phyloP scores from a whole-genome alignment of 371 early-diverging fungal genomes.

The Circinella minor region DNA sequence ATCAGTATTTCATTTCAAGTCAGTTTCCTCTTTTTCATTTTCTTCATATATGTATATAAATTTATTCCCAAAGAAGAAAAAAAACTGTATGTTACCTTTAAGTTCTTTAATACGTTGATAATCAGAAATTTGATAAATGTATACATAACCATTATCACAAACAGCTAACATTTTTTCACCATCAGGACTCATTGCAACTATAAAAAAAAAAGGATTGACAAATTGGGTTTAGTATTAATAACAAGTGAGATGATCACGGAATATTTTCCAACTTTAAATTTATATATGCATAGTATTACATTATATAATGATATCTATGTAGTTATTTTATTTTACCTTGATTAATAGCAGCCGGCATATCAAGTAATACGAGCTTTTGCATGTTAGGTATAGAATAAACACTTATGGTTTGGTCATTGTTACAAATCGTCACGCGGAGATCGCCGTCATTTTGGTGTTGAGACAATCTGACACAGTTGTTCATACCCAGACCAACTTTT shows the following conservation, averaged over 20 bases:
- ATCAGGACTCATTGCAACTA: slow-evolving; percentile 81
- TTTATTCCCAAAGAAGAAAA: neutral
- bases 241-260: neutral
- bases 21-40: too few species aligned
- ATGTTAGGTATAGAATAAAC: slow-evolving; percentile 74
- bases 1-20: too few species aligned
- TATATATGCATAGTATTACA: neutral
- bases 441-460: slow-evolving; percentile 2
- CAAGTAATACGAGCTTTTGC: slow-evolving; percentile 63
- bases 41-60: neutral
- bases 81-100: neutral
- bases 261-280: slow-evolving; percentile 9
- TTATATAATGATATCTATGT: too few species aligned
- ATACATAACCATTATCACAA: slow-evolving; percentile 84
- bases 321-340: slow-evolving; percentile 45
- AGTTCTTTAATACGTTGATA: slow-evolving; percentile 12
- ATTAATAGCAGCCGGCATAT: slow-evolving; percentile 81
- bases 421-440: slow-evolving; percentile 72
- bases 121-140: slow-evolving; percentile 54
- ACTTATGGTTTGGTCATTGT: slow-evolving; percentile 91
- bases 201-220: neutral
- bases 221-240: slow-evolving; percentile 7
- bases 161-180: slow-evolving; percentile 79
- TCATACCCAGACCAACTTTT: slow-evolving; percentile 28
- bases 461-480: slow-evolving; percentile 22